Evolutionary conservation across 2,329 filamentous ascomycete species (phyloP), one percentile per base, ranked within the genome.

Genomic region (Paracorniculantispora psalliotae): DNA sequence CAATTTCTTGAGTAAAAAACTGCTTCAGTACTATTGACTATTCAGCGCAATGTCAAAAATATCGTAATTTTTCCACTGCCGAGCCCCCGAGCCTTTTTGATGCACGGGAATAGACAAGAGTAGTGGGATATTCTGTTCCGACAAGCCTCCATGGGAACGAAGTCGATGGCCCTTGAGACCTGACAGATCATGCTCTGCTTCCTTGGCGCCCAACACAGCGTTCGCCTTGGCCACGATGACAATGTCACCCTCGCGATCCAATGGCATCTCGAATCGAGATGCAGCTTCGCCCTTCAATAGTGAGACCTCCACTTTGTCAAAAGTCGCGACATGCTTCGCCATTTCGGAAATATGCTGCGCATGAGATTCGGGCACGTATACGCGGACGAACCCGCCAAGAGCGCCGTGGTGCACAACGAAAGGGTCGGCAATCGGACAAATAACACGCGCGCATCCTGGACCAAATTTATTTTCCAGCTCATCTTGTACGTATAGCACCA

Each of bases 351-450:
- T 62, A 6, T 63, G 57, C 7, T 62, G 56, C 4, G 60, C 53
- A 15, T 67, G 39, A 1, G 46, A 26, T 2, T 59, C 62, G 19
- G 63, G 66, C 39, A 76, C 56, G 62, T 77, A 69, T 7, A 77
- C 73, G 7, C 75, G 69, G 5, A 77, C 75, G 61, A 77, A 77
- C 0, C 67, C 70, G 0, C 75, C 75, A 13, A 77, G 66, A 1
- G 75, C 75, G 10, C 75, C 75, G 62, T 77, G 75, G 59, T 78
- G 74, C 41, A 67, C 67, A 17, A 78, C 74, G 59, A 77, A 77
- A 0, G 74, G 74, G 59, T 78, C 75, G 1, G 75, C 70, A 44
- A 78, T 78, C 3, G 75, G 74, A 54, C 75, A 77, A 37, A 77
- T 76, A 10, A 77, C 73, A 39, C 74, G 66, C 1, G 71, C 69